Conservation (phyloP, 805 yeast genomes). For the Zygoascus tannicola region DNA sequence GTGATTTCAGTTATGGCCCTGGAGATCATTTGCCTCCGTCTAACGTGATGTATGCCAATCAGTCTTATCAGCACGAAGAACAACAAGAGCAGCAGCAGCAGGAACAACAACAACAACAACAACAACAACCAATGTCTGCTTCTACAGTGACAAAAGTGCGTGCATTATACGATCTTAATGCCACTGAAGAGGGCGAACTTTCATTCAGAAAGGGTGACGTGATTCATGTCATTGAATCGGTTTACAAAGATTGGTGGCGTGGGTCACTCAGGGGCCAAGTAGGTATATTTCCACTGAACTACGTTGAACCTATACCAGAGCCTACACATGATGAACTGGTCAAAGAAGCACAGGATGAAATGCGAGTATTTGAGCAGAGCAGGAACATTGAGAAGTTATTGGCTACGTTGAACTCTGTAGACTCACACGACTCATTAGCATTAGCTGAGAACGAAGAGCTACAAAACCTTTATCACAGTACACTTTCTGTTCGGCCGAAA, state of each 20-base stretch:
- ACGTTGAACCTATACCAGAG: slow-evolving; percentile 70
- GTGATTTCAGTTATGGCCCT: slow-evolving; percentile 1
- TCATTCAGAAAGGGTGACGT: slow-evolving; percentile 82
- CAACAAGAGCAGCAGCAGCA: slow-evolving; percentile 17
- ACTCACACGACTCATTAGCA: slow-evolving; percentile 26
- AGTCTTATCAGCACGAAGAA: slow-evolving; percentile 7
- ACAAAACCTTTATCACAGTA: slow-evolving; percentile 60
- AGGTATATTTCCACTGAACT: slow-evolving; percentile 89
- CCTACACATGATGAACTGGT: slow-evolving; percentile 52
- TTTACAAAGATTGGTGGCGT: slow-evolving; percentile 92
- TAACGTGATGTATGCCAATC: slow-evolving; percentile 13
- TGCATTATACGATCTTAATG: slow-evolving; percentile 73
- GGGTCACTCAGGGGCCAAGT: slow-evolving; percentile 73
- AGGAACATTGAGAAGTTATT: slow-evolving; percentile 63
- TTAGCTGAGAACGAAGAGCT: slow-evolving; percentile 53
- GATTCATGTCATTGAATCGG: slow-evolving; percentile 77
- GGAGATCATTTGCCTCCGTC: slow-evolving; percentile 5
- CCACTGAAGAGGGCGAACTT: slow-evolving; percentile 78
- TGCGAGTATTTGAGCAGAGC: slow-evolving; percentile 41
- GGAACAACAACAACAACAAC: slow-evolving; percentile 16
- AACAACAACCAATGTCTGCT: slow-evolving; percentile 20
- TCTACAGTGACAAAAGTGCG: slow-evolving; percentile 54
- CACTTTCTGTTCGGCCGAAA: slow-evolving; percentile 64
- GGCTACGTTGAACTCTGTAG: slow-evolving; percentile 39
- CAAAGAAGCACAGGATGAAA: slow-evolving; percentile 43